Conservation (phyloP, 2,329 filamentous ascomycete species). For the Alternaria rosae region DNA sequence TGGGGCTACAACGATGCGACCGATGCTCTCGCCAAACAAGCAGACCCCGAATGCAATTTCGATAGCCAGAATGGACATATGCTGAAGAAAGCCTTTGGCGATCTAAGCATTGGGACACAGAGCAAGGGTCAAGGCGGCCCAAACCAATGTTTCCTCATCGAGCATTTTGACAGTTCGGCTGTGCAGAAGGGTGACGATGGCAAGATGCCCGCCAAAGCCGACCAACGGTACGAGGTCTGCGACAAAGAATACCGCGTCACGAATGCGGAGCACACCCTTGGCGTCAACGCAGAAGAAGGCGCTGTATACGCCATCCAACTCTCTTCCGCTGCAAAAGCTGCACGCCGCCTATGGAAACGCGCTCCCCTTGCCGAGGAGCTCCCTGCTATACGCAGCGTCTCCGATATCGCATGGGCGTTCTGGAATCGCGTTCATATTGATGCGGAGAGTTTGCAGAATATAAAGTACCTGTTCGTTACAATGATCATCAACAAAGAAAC, state of each 20-base stretch:
- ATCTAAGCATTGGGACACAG: constrained; percentile 11
- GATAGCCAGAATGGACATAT: constrained; percentile 8
- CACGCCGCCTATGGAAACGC: constrained; percentile 17
- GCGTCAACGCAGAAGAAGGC: constrained; percentile 16
- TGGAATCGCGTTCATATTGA: constrained; percentile 18
- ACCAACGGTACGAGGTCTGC: constrained; percentile 27
- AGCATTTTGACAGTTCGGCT: constrained; percentile 19
- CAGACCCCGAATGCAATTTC: constrained; percentile 16
- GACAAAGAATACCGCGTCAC: constrained; percentile 19
- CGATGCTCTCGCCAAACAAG: constrained; percentile 2
- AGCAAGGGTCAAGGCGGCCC: constrained; percentile 17
- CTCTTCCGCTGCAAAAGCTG: constrained; percentile 10
- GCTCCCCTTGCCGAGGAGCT: constrained; percentile 15
- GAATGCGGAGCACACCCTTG: constrained; percentile 17
- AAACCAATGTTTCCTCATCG: constrained; percentile 22
- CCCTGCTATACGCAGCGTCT: constrained; percentile 21
- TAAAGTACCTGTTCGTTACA: constrained; percentile 26
- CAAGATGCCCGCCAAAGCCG: neutral
- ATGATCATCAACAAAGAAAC: constrained; percentile 22
- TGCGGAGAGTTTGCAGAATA: constrained; percentile 12
- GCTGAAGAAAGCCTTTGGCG: constrained; percentile 9
- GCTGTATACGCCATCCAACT: constrained; percentile 16
- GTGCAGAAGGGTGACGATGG: constrained; percentile 8
- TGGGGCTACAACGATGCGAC: constrained; percentile 23
- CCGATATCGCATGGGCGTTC: constrained; percentile 32